A percentile compares a stretch with the other conserved stretches of the same genome.
These are phyloP conservation scores for Exophiala phaeomuriformis DNA, from an alignment of 2,329 filamentous ascomycete genomes.

Conservation along the genomic window DNA sequence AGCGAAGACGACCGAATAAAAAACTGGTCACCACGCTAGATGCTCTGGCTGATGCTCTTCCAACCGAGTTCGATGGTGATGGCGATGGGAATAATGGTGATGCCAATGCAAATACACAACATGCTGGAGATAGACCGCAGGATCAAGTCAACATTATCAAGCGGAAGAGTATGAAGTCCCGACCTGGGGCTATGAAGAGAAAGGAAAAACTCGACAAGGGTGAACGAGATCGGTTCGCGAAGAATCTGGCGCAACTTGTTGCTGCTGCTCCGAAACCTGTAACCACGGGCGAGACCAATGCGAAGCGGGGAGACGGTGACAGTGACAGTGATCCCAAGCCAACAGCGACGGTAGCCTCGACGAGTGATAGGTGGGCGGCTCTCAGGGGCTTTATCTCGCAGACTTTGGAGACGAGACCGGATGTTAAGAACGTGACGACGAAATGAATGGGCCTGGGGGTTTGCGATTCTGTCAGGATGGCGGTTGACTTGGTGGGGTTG, in stretches of 20 bases:
- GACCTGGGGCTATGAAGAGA: slow-evolving; percentile 72
- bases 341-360: slow-evolving; percentile 31
- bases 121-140: slow-evolving; percentile 23
- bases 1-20: slow-evolving; percentile 61
- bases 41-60: slow-evolving; percentile 71
- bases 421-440: slow-evolving; percentile 10
- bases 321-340: background rate
- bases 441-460: slow-evolving; percentile 1
- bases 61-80: slow-evolving; percentile 45
- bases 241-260: slow-evolving; percentile 68
- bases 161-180: slow-evolving; percentile 65
- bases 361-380: slow-evolving; percentile 66
- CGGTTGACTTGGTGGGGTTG: too few relatives aligned
- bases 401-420: slow-evolving; percentile 69
- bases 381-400: slow-evolving; percentile 74
- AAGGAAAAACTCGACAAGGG: slow-evolving; percentile 71
- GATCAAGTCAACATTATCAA: slow-evolving; percentile 60
- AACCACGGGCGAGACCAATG: too few relatives aligned
- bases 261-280: slow-evolving; percentile 1
- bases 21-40: slow-evolving; percentile 71
- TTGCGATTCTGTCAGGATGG: too few relatives aligned
- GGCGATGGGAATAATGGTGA: slow-evolving; percentile 38
- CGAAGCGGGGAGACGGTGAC: too few relatives aligned
- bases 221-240: slow-evolving; percentile 77
- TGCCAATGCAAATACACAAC: too few relatives aligned